phyloP scores from a whole-genome alignment of 2,329 filamentous ascomycete species.

The Ceratocystis alfenasii region DNA sequence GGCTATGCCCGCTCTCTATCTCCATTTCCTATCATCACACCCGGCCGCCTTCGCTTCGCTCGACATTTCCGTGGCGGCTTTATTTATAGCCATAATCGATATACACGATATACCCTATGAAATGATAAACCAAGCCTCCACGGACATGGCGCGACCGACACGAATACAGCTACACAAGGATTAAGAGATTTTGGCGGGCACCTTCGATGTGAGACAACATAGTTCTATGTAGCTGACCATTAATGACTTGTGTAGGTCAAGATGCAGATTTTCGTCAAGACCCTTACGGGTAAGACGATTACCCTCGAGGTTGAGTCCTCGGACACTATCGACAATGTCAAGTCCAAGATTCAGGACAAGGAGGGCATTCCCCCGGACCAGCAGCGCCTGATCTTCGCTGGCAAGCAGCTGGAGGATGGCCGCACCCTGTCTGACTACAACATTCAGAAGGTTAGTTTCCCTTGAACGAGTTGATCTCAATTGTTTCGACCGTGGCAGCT shows the following conservation, averaged over 20 bases:
- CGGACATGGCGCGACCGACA: neutral
- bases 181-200: neutral
- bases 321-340: slow-evolving; percentile 99
- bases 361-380: slow-evolving; percentile 98
- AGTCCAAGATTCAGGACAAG: slow-evolving; percentile 98
- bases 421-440: slow-evolving; percentile 99
- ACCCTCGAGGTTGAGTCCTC: slow-evolving; percentile 99
- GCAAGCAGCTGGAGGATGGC: slow-evolving; percentile 99
- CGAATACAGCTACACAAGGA: neutral
- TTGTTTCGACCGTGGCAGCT: neutral
- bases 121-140: neutral
- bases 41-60: slow-evolving; percentile 9
- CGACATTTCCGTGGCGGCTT: slow-evolving; percentile 11
- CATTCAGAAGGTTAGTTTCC: slow-evolving; percentile 85
- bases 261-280: slow-evolving; percentile 70
- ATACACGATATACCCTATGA: neutral
- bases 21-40: slow-evolving; percentile 17
- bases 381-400: slow-evolving; percentile 98
- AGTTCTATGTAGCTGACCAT: slow-evolving; percentile 30
- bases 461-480: neutral
- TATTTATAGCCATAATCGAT: neutral
- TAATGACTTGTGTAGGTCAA: slow-evolving; percentile 37
- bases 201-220: slow-evolving; percentile 7
- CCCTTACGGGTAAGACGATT: slow-evolving; percentile 99
- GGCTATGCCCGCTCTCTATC: slow-evolving; percentile 13